Percentiles rank a stretch among this genome's conserved stretches.
These are phyloP conservation scores for Globisporangium alternatum DNA, from an alignment of 352 stramenopile species.

Conservation along the genomic window DNA sequence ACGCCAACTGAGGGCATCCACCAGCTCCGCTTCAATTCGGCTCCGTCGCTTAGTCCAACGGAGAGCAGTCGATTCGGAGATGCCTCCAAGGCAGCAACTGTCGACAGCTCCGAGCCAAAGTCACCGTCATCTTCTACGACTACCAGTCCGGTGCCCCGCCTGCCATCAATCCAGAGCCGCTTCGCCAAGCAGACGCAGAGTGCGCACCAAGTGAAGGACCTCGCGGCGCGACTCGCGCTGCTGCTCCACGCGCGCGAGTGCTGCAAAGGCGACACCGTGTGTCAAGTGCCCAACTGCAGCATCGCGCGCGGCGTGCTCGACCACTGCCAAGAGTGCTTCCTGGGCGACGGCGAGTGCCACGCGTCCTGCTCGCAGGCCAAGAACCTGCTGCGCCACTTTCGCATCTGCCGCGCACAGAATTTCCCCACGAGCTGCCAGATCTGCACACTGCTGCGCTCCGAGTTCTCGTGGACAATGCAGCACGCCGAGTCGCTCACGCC, in stretches of 20 bases:
- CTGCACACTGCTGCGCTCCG: conserved; percentile 24
- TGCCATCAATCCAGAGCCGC: conserved; percentile 17
- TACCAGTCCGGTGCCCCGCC: background rate
- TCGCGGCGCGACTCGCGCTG: conserved; percentile 36
- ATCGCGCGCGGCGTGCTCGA: conserved; percentile 51
- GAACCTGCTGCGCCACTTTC: conserved; percentile 46
- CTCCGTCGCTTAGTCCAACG: conserved; percentile 1
- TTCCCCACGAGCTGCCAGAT: conserved; percentile 26
- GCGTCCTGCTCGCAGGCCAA: conserved; percentile 44
- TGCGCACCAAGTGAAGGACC: conserved; percentile 22
- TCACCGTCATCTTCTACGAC: background rate
- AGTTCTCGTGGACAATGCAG: conserved; percentile 37
- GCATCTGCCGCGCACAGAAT: conserved; percentile 30
- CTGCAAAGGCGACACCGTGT: conserved; percentile 24
- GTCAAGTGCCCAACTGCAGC: conserved; percentile 34
- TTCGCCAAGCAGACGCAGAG: conserved; percentile 9
- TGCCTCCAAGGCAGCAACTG: background rate
- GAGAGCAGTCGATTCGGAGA: conserved; percentile 1
- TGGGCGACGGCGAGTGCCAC: conserved; percentile 36
- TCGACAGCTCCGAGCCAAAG: background rate
- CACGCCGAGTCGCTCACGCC: conserved; percentile 36
- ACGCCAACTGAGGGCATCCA: background rate
- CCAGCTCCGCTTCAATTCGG: background rate
- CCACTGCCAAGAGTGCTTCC: conserved; percentile 53
- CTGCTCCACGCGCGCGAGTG: conserved; percentile 49